Conservation (phyloP, 2,329 filamentous ascomycete species). For the Tolypocladium pustulatum region DNA sequence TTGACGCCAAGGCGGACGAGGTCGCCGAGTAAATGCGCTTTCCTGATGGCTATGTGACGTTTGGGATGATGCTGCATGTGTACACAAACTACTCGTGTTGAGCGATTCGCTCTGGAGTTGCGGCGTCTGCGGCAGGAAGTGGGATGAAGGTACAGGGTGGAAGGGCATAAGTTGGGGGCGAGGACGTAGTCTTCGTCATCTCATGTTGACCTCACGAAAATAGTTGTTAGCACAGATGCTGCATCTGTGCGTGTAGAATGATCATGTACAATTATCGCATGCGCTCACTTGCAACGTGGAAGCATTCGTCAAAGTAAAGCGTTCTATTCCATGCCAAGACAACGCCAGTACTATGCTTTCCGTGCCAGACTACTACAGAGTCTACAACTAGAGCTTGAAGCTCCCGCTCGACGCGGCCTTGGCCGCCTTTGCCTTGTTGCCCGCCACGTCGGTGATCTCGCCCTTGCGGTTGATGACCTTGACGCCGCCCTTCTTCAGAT, state of each 20-base stretch:
- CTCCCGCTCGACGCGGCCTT: slow-evolving; percentile 42
- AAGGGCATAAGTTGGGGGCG: neutral
- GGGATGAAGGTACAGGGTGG: neutral
- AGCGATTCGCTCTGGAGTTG: neutral
- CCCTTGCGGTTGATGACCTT: slow-evolving; percentile 89
- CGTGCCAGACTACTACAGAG: neutral
- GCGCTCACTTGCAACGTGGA: neutral
- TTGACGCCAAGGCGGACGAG: slow-evolving; percentile 9
- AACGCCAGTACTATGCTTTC: neutral
- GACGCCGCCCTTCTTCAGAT: slow-evolving; percentile 75
- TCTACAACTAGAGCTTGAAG: slow-evolving; percentile 46
- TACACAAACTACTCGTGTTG: neutral
- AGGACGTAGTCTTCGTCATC: neutral
- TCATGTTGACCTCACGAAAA: neutral
- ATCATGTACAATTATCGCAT: neutral
- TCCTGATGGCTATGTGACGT: too few relatives aligned
- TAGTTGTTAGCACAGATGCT: neutral
- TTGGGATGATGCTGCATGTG: neutral
- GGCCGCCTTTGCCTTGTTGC: slow-evolving; percentile 55
- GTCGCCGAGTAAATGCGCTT: neutral
- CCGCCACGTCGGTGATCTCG: slow-evolving; percentile 72
- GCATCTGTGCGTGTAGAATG: neutral
- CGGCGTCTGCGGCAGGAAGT: neutral
- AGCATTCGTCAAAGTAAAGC: neutral
- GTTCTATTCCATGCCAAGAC: neutral